phyloP scores from a whole-genome alignment of 441 rosid species.

The Mallotus japonicus region DNA sequence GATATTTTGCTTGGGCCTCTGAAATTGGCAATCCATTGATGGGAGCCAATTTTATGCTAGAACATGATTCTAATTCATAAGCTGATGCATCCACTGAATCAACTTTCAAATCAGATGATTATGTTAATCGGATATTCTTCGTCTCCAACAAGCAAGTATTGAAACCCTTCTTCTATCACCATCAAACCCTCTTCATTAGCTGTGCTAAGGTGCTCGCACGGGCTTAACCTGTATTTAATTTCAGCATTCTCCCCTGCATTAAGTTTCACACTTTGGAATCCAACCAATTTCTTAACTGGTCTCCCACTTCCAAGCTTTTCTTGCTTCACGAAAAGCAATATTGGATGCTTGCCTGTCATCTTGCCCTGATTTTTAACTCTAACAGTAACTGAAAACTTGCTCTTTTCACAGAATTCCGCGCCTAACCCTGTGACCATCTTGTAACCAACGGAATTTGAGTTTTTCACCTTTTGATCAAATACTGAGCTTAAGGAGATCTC shows the following conservation, averaged over 20 bases:
- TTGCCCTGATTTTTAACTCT: constrained; percentile 60
- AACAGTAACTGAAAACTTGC: constrained; percentile 43
- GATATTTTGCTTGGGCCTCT: background rate
- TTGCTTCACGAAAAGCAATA: constrained; percentile 55
- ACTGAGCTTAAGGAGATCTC: constrained; percentile 35
- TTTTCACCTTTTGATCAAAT: background rate
- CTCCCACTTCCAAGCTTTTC: constrained; percentile 40
- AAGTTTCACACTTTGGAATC: constrained; percentile 59
- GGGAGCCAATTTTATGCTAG: constrained; percentile 12
- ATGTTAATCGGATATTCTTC: constrained; percentile 52
- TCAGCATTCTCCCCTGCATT: constrained; percentile 50
- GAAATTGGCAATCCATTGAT: constrained; percentile 6
- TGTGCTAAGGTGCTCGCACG: constrained; percentile 66
- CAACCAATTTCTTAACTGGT: constrained; percentile 58
- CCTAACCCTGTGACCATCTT: constrained; percentile 50
- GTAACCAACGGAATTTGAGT: constrained; percentile 26
- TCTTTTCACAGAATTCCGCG: constrained; percentile 39
- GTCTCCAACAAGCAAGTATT: constrained; percentile 63
- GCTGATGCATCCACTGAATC: background rate
- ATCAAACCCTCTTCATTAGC: constrained; percentile 61
- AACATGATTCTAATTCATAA: constrained; percentile 2
- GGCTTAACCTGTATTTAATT: constrained; percentile 50
- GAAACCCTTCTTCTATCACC: constrained; percentile 65
- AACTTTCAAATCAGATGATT: constrained; percentile 24
- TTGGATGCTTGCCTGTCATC: constrained; percentile 72